Conservation (phyloP, 352 stramenopile genomes). For the Globisporangium nunn region DNA sequence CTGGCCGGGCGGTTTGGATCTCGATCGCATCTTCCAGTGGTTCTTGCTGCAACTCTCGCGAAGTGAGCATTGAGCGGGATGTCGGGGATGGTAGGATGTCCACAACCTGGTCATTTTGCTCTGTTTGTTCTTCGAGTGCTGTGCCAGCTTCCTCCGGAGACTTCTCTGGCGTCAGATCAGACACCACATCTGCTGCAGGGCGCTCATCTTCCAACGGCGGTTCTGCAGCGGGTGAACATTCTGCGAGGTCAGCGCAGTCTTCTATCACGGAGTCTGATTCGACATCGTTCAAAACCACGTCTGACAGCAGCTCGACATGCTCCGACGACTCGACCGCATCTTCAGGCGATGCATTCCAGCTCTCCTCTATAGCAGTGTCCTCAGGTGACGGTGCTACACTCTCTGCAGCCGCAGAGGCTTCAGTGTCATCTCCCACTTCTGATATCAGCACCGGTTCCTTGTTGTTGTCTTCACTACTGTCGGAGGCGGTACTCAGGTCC, state of each 20-base stretch:
- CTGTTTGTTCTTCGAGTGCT: conserved; percentile 1
- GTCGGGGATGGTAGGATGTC: conserved; percentile 1
- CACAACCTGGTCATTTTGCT: conserved; percentile 9
- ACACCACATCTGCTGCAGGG: neutral
- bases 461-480: neutral
- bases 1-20: neutral
- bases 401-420: neutral
- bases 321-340: neutral
- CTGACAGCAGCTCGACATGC: neutral
- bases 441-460: neutral
- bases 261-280: neutral
- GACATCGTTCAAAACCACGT: neutral
- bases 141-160: conserved; percentile 2
- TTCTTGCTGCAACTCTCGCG: conserved; percentile 1
- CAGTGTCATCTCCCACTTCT: neutral
- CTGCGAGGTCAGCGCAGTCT: neutral
- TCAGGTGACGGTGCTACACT: neutral
- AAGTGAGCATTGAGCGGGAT: neutral
- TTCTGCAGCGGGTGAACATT: neutral
- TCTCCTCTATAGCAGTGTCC: neutral
- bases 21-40: neutral
- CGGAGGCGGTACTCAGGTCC: neutral
- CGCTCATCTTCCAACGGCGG: neutral
- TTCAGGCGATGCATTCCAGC: neutral
- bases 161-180: conserved; percentile 1